Evolutionary conservation across 1,284 basidiomycete species (phyloP).

Genomic region (Ceratobasidium sp.): DNA sequence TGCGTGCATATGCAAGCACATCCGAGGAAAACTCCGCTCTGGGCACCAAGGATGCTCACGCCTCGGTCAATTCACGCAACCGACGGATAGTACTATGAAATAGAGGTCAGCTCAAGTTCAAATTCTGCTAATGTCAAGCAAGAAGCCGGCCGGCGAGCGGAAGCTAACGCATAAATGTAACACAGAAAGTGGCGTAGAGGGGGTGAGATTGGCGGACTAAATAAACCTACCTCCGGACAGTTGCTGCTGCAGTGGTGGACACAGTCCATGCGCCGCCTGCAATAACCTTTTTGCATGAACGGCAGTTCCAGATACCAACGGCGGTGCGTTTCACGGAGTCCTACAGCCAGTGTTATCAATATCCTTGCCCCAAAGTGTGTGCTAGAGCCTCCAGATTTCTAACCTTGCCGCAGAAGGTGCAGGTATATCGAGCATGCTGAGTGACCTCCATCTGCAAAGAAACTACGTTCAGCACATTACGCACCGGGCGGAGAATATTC

Average conservation of each 20-base stretch:
- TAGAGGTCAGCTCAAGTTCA: neutral
- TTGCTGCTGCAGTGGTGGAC: constrained; percentile 96
- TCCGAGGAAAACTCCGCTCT: constrained; percentile 12
- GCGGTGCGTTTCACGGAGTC: constrained; percentile 96
- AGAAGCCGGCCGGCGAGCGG: too few relatives aligned
- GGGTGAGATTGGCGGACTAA: neutral
- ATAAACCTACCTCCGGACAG: constrained; percentile 87
- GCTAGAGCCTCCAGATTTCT: neutral
- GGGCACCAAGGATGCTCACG: constrained; percentile 64
- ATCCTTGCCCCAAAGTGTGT: neutral
- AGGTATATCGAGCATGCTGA: constrained; percentile 94
- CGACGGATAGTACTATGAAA: constrained; percentile 85
- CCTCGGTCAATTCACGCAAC: constrained; percentile 91
- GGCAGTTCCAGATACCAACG: constrained; percentile 99
- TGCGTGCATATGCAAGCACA: constrained; percentile 34
- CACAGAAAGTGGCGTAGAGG: neutral
- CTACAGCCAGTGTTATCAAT: constrained; percentile 61
- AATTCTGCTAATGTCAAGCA: too few relatives aligned
- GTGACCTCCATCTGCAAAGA: constrained; percentile 98
- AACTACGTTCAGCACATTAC: too few relatives aligned
- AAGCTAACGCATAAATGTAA: constrained; percentile 48
- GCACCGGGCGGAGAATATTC: too few relatives aligned
- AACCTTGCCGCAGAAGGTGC: constrained; percentile 98
- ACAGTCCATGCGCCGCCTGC: constrained; percentile 99
- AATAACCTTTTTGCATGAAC: constrained; percentile 93